Evolutionary conservation across 441 rosid species (phyloP), one percentile per base, ranked within the genome.

Genomic region (Sinapis alba): DNA sequence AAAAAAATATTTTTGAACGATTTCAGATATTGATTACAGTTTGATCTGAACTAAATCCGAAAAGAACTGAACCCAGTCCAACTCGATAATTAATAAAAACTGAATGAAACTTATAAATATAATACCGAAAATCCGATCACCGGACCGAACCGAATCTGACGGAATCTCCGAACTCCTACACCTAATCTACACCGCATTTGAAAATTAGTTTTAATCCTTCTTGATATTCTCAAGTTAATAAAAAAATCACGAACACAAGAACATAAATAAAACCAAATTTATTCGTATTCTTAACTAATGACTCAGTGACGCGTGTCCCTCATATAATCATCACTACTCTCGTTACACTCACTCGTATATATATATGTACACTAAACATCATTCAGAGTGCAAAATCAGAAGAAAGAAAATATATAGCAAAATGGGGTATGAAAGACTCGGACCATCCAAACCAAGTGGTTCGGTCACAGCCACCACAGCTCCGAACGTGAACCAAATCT

Each of bases 391-490:
- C 61, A 73, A 43, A 36, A 43, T 26, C 54, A 71, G 10, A 66
- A 53, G 19, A 60, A 24, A 56, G 19, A 41, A 12, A 13, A 34
- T 0, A 64, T n/a, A 51, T 16, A 34, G 15, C 53, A 62, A 50
- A 43, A 86, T 89, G 89, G 86, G 79, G 5, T 88, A 88, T 71
- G 95, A 88, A 70, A 78, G 87, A 77, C 91, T 91, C 73, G 84
- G 78, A 18, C 87, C 87, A 7, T 73, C 90, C 13, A 83, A 81
- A 11, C 50, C 82, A 0, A 89, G 68, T 8, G 83, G 83, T 28
- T 66, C 82, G 15, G 57, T 19, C 51, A 43, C 65, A 38, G 19
- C 66, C 16, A 12, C 62, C 5, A 69, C 69, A 4, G 15, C 69
- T 6, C 56, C 15, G 3, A 56, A 28, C 71, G 64, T 61, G 21